These are phyloP conservation scores for Pisolithus thermaeus DNA, from an alignment of 1,284 basidiomycete species.

Conservation along the genomic window DNA sequence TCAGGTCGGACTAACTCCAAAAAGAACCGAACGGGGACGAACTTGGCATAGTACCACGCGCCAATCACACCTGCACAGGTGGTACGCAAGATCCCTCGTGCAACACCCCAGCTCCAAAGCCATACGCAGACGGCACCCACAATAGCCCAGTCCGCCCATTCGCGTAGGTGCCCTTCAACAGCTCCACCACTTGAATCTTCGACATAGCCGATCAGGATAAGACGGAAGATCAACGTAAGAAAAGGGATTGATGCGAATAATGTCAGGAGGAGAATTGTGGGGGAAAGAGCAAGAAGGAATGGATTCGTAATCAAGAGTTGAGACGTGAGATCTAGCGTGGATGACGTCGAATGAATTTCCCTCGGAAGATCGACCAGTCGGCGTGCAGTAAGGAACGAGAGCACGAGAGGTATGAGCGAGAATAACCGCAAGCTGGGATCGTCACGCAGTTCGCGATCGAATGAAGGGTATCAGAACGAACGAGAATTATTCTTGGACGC, in stretches of 20 bases:
- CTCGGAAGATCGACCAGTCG: conserved; percentile 64
- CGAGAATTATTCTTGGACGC: no score
- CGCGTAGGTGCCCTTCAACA: conserved; percentile 67
- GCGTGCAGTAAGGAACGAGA: conserved; percentile 68
- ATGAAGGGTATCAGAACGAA: no score
- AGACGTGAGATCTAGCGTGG: conserved; percentile 78
- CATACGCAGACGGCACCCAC: conserved; percentile 63
- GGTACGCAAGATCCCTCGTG: conserved; percentile 75
- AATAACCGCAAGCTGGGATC: conserved; percentile 62
- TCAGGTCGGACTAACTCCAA: not conserved
- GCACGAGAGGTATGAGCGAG: conserved; percentile 65
- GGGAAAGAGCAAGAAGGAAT: conserved; percentile 76
- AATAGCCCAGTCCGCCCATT: conserved; percentile 84
- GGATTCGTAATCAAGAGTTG: conserved; percentile 74
- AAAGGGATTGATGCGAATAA: conserved; percentile 80
- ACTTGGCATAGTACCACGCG: conserved; percentile 90
- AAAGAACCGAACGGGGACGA: conserved; percentile 20
- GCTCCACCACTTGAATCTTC: conserved; percentile 28
- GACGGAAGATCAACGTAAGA: conserved; percentile 75
- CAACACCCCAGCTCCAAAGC: conserved; percentile 90
- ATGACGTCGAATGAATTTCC: conserved; percentile 66
- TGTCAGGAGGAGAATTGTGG: conserved; percentile 68
- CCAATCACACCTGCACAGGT: conserved; percentile 82
- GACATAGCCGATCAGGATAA: conserved; percentile 71
- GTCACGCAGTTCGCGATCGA: conserved; percentile 1